phyloP scores from a whole-genome alignment of 345 rosid genomes.

The Heritiera fomes region DNA sequence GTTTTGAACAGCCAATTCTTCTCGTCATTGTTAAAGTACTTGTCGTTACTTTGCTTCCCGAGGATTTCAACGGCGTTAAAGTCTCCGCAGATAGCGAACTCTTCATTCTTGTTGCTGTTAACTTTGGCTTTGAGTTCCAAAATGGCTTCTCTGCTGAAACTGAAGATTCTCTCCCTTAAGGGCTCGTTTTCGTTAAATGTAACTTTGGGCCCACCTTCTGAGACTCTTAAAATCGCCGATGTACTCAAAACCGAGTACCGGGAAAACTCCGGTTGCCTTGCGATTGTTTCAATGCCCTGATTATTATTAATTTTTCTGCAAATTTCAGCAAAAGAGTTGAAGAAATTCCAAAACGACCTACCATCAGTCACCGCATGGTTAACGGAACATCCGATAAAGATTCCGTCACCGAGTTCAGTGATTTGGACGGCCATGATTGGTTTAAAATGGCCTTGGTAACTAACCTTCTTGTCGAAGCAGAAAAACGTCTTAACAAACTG shows the following conservation, averaged over 20 bases:
- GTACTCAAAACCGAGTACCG: no score
- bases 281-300: no score
- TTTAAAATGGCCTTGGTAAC: constrained; percentile 63
- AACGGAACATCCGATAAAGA: no score
- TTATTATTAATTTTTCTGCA: no score
- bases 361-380: no score
- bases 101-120: constrained; percentile 33
- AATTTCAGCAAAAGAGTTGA: no score
- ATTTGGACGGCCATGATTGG: constrained; percentile 85
- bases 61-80: constrained; percentile 51
- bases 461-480: constrained; percentile 54
- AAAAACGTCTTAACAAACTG: constrained; percentile 56
- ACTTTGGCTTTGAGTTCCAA: constrained; percentile 56
- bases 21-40: constrained; percentile 30
- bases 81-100: constrained; percentile 24
- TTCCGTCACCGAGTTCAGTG: constrained; percentile 52
- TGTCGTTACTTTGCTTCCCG: constrained; percentile 66
- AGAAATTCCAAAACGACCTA: no score
- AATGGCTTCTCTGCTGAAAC: constrained; percentile 73
- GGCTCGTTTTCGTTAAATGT: no score
- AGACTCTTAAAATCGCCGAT: no score
- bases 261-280: no score
- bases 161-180: constrained; percentile 35
- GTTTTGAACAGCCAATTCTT: constrained; percentile 38
- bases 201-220: no score